Base-by-base conservation (phyloP, 306 rosid genomes). In the Potentilla sterilis region DNA sequence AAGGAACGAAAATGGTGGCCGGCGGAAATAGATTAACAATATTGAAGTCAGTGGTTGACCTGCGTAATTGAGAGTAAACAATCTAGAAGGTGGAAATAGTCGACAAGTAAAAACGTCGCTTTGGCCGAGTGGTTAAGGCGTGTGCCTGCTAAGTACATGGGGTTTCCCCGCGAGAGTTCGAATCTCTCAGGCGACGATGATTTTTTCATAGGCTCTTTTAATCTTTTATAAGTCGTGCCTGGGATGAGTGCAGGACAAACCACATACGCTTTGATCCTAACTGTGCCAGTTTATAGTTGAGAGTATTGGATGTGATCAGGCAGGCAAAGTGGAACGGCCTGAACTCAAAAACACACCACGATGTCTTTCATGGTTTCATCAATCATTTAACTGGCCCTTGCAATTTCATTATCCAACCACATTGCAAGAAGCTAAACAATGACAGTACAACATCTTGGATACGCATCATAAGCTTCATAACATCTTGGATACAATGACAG, bases 61-160 rank as follows among this genome's bases (percentile, higher is more conserved):
- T 19, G 35, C 5, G 24, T 6, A 16, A 15, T 8, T 0, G 4
- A 46, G 16, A 46, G 15, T 12, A 46, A 46, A 13, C 16, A 46
- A 12, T 46, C 49, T 46, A 46, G 4, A 46, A 46, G 15, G 6
- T 13, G 16, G 28, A 54, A 55, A 55, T 4, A n/a, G 14, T 3
- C 4, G 0, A 55, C 5, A 24, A 4, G 9, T 21, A 48, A 0
- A 24, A 64, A 35, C 32, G 67, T 49, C 34, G 34, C 67, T 41
- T 76, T 66, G 73, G 44, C 57, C 73, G 21, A 66, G 73, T 51
- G 67, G 63, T 64, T 64, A 64, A 64, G 72, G 73, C n/a, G 65
- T 75, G 79, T 65, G 73, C 76, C 67, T 57, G 54, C 76, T 57
- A 72, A 70, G 75, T 51, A 54, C 76, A 72, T 72, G 76, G 51